A percentile compares a stretch with the other conserved stretches of the same genome.
These are phyloP conservation scores for Saraca asoca DNA, from an alignment of 331 rosid genomes.

Conservation along the genomic window DNA sequence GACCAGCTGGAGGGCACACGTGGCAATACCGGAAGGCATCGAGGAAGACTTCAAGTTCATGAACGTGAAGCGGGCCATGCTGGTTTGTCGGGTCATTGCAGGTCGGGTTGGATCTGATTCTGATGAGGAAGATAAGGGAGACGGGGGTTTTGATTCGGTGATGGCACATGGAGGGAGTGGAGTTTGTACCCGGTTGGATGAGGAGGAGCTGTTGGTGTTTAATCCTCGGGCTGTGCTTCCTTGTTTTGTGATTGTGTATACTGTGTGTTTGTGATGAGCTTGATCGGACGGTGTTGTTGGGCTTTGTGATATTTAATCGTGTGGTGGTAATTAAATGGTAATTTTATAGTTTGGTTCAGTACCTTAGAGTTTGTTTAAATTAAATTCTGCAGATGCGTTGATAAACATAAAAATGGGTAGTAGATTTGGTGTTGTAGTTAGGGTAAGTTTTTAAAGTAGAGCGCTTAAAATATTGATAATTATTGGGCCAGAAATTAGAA, in stretches of 20 bases:
- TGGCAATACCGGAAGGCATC: conserved; percentile 75
- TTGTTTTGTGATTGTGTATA: conserved; percentile 91
- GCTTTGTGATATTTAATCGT: too few relatives aligned
- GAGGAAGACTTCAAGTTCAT: conserved; percentile 80
- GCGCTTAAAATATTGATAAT: too few relatives aligned
- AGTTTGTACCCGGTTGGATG: conserved; percentile 59
- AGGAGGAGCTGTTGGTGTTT: conserved; percentile 84
- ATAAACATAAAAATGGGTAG: too few relatives aligned
- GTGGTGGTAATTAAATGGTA: too few relatives aligned
- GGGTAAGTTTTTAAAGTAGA: too few relatives aligned
- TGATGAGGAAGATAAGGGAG: conserved; percentile 62
- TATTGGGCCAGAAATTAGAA: too few relatives aligned
- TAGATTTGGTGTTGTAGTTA: too few relatives aligned
- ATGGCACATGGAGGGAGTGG: conserved; percentile 61
- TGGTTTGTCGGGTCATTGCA: conserved; percentile 84
- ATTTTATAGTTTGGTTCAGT: too few relatives aligned
- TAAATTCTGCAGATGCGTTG: too few relatives aligned
- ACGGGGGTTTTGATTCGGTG: conserved; percentile 75
- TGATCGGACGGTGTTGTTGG: too few relatives aligned
- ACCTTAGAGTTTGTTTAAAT: too few relatives aligned
- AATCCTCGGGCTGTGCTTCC: conserved; percentile 98
- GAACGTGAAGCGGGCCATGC: conserved; percentile 90
- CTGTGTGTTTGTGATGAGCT: conserved; percentile 31
- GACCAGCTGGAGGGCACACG: conserved; percentile 82
- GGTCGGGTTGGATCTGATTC: conserved; percentile 76